Evolutionary conservation across 1,284 basidiomycete species (phyloP), one percentile per base, ranked within the genome.

Genomic region (Tremellales sp.): DNA sequence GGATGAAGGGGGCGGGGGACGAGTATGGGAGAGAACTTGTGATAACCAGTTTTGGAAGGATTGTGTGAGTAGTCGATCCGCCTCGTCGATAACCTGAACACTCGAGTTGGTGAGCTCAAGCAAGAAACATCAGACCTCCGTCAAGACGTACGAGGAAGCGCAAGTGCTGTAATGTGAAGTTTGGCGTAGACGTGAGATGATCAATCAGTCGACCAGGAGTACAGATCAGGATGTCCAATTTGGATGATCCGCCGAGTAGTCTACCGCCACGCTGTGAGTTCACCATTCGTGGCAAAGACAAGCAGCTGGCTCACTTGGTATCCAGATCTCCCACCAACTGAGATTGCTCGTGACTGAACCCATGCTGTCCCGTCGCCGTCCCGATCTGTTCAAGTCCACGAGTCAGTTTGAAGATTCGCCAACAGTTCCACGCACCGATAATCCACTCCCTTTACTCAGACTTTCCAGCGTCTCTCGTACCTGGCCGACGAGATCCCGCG

Each of bases 181-280:
- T 90, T 0, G 80, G 81, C 0, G 94, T 97, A 21, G 81, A 84
- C 34, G 83, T 83, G 12, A 98, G 74, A 70, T 98, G 94, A 68
- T 98, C 94, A 34, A 97, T 94, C 37, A 99, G 68, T 40, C 95
- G 78, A 35, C 95, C 95, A 0, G 94, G 94, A 0, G 94, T 99
- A 48, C 89, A 94, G 48, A 99, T 89, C 37, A 98, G 75, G 40
- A 99, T 84, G 69, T 99, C 94, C 21, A 97, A 80, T 70, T 86
- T 89, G 68, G 87, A 91, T 1, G 84, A 85, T 6, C 90, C 90
- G 13, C 74, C 75, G 3, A 68, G 52, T 9, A 71, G 54, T 19
- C 67, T 73, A 38, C 9, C 25, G 26, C 22, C 34, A 36, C n/a
- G 34, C 18, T 18, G 19, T 25, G 34, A 9, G 34, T 8, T 12